phyloP scores from a whole-genome alignment of 2,329 filamentous ascomycete species.

The Blastomyces emzantsi region DNA sequence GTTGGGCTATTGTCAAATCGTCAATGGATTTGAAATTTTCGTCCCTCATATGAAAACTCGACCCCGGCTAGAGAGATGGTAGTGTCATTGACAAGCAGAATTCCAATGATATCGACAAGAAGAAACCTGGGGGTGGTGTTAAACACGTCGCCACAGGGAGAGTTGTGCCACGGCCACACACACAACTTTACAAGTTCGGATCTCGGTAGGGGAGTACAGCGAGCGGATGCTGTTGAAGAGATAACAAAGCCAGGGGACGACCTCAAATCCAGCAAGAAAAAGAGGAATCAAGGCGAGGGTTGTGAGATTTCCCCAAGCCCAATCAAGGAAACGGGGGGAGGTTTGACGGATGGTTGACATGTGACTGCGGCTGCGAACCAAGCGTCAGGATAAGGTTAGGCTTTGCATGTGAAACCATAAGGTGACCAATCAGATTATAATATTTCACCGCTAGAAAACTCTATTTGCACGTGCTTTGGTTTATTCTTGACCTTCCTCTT shows the following conservation, averaged over 20 bases:
- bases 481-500: background rate
- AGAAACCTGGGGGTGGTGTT: background rate
- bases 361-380: constrained; percentile 9
- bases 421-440: background rate
- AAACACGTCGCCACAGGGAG: background rate
- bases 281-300: background rate
- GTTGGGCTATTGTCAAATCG: background rate
- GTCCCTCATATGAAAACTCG: background rate
- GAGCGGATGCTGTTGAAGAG: background rate
- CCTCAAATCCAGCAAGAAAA: too few species aligned
- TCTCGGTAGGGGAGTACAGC: background rate
- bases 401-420: constrained; percentile 3
- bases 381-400: background rate
- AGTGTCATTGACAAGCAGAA: background rate
- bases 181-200: background rate
- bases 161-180: background rate
- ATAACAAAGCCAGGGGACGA: too few species aligned
- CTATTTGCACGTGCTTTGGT: background rate
- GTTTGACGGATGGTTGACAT: background rate
- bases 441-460: background rate
- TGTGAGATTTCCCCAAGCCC: background rate
- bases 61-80: background rate
- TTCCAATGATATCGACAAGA: background rate
- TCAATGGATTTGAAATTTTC: background rate
- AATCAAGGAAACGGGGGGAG: background rate